These are phyloP conservation scores for Ophiognomonia clavigignenti-juglandacearum DNA, from an alignment of 2,329 filamentous ascomycete species.

Conservation along the genomic window DNA sequence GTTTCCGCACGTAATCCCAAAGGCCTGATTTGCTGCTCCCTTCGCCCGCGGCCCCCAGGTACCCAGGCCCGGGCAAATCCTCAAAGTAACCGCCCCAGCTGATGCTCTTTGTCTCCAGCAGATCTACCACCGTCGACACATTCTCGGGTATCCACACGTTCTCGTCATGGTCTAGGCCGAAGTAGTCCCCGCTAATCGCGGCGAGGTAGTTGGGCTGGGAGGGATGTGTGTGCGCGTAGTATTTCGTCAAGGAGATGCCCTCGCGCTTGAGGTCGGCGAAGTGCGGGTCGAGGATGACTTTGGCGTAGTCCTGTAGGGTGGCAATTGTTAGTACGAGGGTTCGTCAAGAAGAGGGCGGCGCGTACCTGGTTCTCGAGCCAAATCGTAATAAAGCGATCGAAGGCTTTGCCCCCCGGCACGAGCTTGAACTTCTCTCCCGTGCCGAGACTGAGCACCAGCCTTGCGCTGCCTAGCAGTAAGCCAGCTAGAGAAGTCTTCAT, in stretches of 20 bases:
- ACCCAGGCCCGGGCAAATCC: conserved; percentile 39
- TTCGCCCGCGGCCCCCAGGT: conserved; percentile 37
- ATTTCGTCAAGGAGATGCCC: conserved; percentile 43
- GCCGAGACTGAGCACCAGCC: conserved; percentile 7
- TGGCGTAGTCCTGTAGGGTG: conserved; percentile 34
- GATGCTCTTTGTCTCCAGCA: conserved; percentile 36
- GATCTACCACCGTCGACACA: conserved; percentile 41
- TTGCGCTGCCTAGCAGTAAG: conserved; percentile 1
- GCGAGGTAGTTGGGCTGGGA: conserved; percentile 74
- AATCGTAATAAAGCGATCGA: conserved; percentile 39
- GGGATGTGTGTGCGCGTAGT: conserved; percentile 64
- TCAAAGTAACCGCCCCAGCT: conserved; percentile 43
- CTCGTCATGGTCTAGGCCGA: conserved; percentile 42
- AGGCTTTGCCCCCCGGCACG: conserved; percentile 29
- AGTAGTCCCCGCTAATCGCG: conserved; percentile 62
- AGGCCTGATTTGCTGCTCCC: conserved; percentile 23
- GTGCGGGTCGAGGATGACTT: conserved; percentile 33
- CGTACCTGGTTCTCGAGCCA: conserved; percentile 40
- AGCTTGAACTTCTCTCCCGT: conserved; percentile 18
- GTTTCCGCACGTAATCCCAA: conserved; percentile 38
- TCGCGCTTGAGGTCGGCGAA: conserved; percentile 36
- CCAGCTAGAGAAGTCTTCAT: conserved; percentile 1
- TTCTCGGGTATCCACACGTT: conserved; percentile 37
- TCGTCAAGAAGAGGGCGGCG: background rate
- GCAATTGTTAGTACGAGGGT: background rate